phyloP scores from a whole-genome alignment of 768 basidiomycete species.

The Hortiboletus flavorubellus region DNA sequence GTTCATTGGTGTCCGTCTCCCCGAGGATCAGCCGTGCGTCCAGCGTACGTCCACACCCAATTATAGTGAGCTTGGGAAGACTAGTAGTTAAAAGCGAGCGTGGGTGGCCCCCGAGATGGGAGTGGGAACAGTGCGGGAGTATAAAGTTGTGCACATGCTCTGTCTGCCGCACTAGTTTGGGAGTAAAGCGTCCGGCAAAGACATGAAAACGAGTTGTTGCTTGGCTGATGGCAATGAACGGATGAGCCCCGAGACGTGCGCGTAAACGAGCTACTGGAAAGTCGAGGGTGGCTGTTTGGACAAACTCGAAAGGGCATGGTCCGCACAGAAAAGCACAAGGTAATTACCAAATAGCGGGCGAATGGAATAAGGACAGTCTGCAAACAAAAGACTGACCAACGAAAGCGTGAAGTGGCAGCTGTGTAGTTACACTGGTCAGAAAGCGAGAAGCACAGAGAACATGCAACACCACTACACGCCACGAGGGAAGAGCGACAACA shows the following conservation, averaged over 20 bases:
- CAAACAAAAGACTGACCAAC: conserved; percentile 22
- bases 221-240: conserved; percentile 29
- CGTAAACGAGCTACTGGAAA: conserved; percentile 20
- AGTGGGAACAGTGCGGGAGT: not conserved
- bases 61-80: conserved; percentile 18
- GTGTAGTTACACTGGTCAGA: conserved; percentile 30
- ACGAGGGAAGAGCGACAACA: conserved; percentile 29
- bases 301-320: conserved; percentile 17
- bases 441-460: conserved; percentile 27
- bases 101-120: conserved; percentile 10
- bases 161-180: conserved; percentile 12
- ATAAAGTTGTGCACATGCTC: conserved; percentile 7
- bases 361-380: conserved; percentile 25
- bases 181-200: conserved; percentile 23
- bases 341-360: conserved; percentile 29
- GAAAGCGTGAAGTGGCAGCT: conserved; percentile 26
- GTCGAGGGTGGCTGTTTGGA: conserved; percentile 14
- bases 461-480: conserved; percentile 30
- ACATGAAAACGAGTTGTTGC: conserved; percentile 17
- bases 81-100: conserved; percentile 20
- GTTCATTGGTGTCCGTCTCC: conserved; percentile 27
- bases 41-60: conserved; percentile 28
- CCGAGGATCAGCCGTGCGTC: conserved; percentile 17
- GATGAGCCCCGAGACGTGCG: conserved; percentile 15
- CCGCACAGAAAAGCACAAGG: conserved; percentile 24